phyloP scores from a whole-genome alignment of 2,329 filamentous ascomycete genomes.

The Chlorencoelia australis region DNA sequence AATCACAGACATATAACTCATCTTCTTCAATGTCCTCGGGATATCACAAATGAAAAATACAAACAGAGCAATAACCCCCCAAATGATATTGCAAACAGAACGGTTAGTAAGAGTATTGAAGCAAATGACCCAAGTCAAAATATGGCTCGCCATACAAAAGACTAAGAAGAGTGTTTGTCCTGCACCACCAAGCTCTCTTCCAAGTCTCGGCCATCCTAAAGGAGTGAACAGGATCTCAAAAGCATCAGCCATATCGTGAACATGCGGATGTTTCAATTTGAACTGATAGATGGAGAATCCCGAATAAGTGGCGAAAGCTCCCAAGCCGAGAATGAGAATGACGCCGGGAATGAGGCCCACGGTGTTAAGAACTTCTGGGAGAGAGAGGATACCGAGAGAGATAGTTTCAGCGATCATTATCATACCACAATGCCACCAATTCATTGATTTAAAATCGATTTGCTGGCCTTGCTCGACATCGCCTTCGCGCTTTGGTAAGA shows the following conservation, averaged over 20 bases:
- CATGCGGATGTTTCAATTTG: slow-evolving; percentile 40
- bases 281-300: slow-evolving; percentile 51
- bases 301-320: slow-evolving; percentile 47
- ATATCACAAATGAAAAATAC: slow-evolving; percentile 42
- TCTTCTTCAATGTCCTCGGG: slow-evolving; percentile 44
- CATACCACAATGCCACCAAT: slow-evolving; percentile 7
- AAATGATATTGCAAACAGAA: slow-evolving; percentile 45
- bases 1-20: slow-evolving; percentile 42
- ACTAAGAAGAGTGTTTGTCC: slow-evolving; percentile 44
- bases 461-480: not conserved
- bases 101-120: slow-evolving; percentile 46
- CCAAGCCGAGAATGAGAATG: slow-evolving; percentile 42
- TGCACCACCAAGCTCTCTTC: slow-evolving; percentile 38
- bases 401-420: slow-evolving; percentile 11
- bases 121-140: slow-evolving; percentile 48
- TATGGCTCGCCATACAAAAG: slow-evolving; percentile 50
- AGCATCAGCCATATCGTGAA: slow-evolving; percentile 20
- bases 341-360: slow-evolving; percentile 21
- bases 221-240: not conserved
- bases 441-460: slow-evolving; percentile 5
- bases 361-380: slow-evolving; percentile 7
- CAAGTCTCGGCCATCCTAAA: not conserved
- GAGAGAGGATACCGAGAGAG: slow-evolving; percentile 9
- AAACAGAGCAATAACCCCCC: slow-evolving; percentile 39
- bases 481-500: no score